Evolutionary conservation across 176 grass and related monocot species (phyloP).

Genomic region (Ensete glaucum): DNA sequence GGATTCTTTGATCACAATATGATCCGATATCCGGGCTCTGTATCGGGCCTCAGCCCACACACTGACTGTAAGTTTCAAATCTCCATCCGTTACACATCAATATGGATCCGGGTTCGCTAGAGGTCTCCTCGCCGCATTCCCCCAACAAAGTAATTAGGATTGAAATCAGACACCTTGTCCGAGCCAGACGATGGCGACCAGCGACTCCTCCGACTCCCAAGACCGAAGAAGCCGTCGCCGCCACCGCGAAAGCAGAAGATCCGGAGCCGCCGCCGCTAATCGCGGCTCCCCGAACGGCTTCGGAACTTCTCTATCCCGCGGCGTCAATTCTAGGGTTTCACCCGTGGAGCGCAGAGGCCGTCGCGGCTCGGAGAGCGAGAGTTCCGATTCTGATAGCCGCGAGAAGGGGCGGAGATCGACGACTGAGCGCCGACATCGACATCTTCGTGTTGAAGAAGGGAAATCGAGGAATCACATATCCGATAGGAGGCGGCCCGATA

Average conservation of each 20-base stretch:
- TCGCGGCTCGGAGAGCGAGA: neutral
- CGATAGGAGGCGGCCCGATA: neutral
- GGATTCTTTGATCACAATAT: too few relatives aligned
- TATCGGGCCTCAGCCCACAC: too few relatives aligned
- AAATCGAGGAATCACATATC: neutral
- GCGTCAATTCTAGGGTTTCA: neutral
- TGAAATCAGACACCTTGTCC: neutral
- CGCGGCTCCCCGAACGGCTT: neutral
- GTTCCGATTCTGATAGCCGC: neutral
- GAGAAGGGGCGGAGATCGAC: neutral
- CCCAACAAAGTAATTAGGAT: neutral
- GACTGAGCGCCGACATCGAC: neutral
- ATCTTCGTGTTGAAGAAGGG: neutral
- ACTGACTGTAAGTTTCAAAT: too few relatives aligned
- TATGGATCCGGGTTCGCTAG: too few relatives aligned
- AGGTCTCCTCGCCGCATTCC: too few relatives aligned
- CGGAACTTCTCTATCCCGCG: neutral
- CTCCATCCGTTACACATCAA: too few relatives aligned
- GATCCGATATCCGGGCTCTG: too few relatives aligned
- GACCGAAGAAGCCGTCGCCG: neutral
- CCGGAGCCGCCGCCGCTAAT: neutral
- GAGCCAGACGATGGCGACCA: neutral
- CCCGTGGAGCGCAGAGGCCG: neutral
- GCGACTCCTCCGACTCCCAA: slow-evolving; percentile 5
- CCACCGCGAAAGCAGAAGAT: neutral